Evolutionary conservation across 345 rosid genomes (phyloP), one percentile per base, ranked within the genome.

Genomic region (Eucalyptus virginea): DNA sequence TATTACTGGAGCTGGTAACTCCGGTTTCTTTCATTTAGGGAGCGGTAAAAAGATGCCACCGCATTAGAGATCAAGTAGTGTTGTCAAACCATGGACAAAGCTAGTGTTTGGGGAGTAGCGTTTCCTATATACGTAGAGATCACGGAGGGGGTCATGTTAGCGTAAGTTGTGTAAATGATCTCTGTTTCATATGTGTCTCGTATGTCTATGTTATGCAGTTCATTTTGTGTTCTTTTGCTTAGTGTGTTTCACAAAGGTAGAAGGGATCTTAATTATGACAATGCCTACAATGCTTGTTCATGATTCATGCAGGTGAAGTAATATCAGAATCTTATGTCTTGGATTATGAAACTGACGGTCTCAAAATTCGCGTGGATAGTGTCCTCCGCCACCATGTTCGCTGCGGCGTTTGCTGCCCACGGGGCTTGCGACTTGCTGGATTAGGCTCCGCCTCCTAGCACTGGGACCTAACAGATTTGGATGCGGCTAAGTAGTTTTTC

Each of bases 261-360:
- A 54, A 5, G 16, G 67, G 30, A 50, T 87, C 47, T 54, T 44
- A 32, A 28, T n/a, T 23, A 23, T 21, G n/a, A 50, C 9, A 11
- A 51, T n/a, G 11, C 65, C 45, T 19, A 4, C 44, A 37, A 50
- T 49, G 47, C n/a, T 40, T 51, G 52, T 51, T 69, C 45, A 81
- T 24, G 44, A 80, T 42, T 4, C 30, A 5, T 89, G 44, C 89
- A 96, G 99, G 97, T 86, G 92, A 95, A 88, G 98, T 93, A 86
- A 95, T 95, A 58, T 95, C 95, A 2, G 96, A 96, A 89, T 86
- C 91, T 54, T 96, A 96, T 30, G 96, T 89, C 28, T 95, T 97
- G 11, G 98, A 97, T 91, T 96, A 97, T 87, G 99, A 98, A 81
- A 93, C 95, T 10, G 98, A 96, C 89, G 93, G 98, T 87, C 87